Conservation (phyloP, 2,329 filamentous ascomycete genomes). For the Emmonsia crescens region DNA sequence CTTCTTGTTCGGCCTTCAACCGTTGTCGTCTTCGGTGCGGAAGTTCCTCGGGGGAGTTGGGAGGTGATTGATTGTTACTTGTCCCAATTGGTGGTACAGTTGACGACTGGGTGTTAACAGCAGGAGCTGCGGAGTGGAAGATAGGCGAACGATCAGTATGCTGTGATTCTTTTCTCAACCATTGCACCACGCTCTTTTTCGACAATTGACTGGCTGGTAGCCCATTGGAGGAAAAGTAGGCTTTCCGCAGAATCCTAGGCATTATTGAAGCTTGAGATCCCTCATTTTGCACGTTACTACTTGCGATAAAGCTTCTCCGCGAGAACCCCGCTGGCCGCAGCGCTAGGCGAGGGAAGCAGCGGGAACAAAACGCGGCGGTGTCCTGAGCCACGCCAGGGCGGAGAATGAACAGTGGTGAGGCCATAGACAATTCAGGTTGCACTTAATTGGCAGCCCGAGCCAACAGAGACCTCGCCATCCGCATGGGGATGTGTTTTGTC, state of each 20-base stretch:
- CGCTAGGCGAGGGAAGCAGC: slow-evolving; percentile 22
- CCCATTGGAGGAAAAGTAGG: slow-evolving; percentile 32
- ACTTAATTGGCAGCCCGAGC: slow-evolving; percentile 6
- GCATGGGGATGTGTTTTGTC: background rate
- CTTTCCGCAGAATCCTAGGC: slow-evolving; percentile 23
- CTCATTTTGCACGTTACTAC: slow-evolving; percentile 22
- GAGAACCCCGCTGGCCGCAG: slow-evolving; percentile 13
- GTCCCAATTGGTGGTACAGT: background rate
- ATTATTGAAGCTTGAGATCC: slow-evolving; percentile 19
- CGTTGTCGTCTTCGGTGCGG: slow-evolving; percentile 36
- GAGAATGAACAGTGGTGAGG: slow-evolving; percentile 27
- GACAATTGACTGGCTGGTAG: slow-evolving; percentile 12
- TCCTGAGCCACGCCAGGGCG: slow-evolving; percentile 24
- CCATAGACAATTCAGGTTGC: slow-evolving; percentile 17
- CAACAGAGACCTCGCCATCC: slow-evolving; percentile 3
- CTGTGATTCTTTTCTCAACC: slow-evolving; percentile 14
- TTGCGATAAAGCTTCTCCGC: slow-evolving; percentile 23
- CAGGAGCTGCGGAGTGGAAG: slow-evolving; percentile 12
- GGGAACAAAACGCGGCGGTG: slow-evolving; percentile 22
- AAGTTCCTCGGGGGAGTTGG: slow-evolving; percentile 21
- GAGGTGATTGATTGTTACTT: background rate
- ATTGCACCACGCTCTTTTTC: slow-evolving; percentile 18
- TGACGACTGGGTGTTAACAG: background rate
- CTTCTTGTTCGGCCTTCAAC: slow-evolving; percentile 24
- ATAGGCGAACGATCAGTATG: slow-evolving; percentile 16